Evolutionary conservation across 2,329 filamentous ascomycete species (phyloP), one percentile per base, ranked within the genome.

Genomic region (Chaetomium sp.): DNA sequence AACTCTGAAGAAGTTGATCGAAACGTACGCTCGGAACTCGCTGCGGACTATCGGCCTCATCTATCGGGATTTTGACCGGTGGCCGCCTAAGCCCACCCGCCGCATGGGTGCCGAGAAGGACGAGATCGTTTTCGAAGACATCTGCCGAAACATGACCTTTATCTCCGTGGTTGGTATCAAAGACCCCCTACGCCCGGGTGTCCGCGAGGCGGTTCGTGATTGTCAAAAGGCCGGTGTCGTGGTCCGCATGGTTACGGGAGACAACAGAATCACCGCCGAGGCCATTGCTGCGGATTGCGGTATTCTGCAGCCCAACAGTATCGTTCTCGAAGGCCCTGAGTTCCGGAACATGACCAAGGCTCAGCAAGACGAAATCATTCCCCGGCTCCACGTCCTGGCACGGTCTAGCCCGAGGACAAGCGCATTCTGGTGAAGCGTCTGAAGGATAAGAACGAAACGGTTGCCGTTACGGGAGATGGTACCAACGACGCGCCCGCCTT

Each of bases 221-320:
- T 93, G 91, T 73, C 90, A 93, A 74, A 82, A 84, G 63, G 91
- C 91, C 4, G 91, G 91, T 65, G 90, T 94, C 12, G 85, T 89
- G 66, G 90, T 93, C 21, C 89, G 91, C 72, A 94, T 94, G 91
- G 91, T 94, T 2, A 94, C 91, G 4, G 91, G 91, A 68, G 91
- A 94, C 78, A 93, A 94, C 78, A 87, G 90, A 70, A 79, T 91
- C 65, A 94, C 91, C 8, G 91, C 91, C 1, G 86, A 90, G 74
- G 89, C 91, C 25, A 94, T 94, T 71, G 91, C 91, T 23, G 84
- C 83, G 69, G 90, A 93, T 71, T 93, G 90, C 74, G 90, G 90
- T 49, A 93, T 94, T 65, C 82, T 91, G 63, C 86, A 87, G 49
- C 77, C 82, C 3, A 84, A 87, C 70, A 90, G 88, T 56, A 74